Base-by-base conservation (phyloP, 2,329 filamentous ascomycete genomes). In the Fusarium sp. region DNA sequence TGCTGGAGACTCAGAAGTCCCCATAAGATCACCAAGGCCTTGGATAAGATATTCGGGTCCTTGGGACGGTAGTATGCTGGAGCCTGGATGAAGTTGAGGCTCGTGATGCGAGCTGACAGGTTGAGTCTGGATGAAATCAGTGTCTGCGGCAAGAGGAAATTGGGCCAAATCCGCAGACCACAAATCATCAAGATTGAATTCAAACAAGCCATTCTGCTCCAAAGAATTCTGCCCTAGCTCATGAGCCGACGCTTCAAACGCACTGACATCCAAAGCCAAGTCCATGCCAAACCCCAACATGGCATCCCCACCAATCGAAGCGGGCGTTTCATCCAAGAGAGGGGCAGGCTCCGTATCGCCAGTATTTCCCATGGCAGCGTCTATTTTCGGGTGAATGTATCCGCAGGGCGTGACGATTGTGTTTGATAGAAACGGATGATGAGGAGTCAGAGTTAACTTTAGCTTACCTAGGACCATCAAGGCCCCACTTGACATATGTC, bases 391-490 rank as follows among this genome's bases (percentile, higher is more conserved):
- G 23, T 39, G 39, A 41, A 28, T 26, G 20, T 64, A 49, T 49
- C 59, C 49, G 59, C 28, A 49, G 16, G 52, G 52, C 31, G 42
- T 23, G 15, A 9, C 16, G 33, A 35, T 35, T 35, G 16, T 18
- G 9, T 21, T 33, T 5, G 42, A n/a, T 56, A 20, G 50, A 20
- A 43, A 37, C 33, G 12, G 48, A 23, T 38, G 35, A 47, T 24
- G 42, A 57, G 33, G 47, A 63, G 47, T 38, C 24, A 35, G 43
- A 43, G 43, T 59, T 61, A 24, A 29, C n/a, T 18, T 52, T n/a
- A 35, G 20, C 29, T 29, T 55, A 23, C 29, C 23, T 55, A 23
- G 42, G 29, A 21, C 5, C 12, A 35, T 23, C 4, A 47, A 20
- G 15, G 16, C 21, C 50, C 50, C 50, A 47, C 48, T 41, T 41